phyloP scores from a whole-genome alignment of 768 basidiomycete genomes.

The Galerina marginata region DNA sequence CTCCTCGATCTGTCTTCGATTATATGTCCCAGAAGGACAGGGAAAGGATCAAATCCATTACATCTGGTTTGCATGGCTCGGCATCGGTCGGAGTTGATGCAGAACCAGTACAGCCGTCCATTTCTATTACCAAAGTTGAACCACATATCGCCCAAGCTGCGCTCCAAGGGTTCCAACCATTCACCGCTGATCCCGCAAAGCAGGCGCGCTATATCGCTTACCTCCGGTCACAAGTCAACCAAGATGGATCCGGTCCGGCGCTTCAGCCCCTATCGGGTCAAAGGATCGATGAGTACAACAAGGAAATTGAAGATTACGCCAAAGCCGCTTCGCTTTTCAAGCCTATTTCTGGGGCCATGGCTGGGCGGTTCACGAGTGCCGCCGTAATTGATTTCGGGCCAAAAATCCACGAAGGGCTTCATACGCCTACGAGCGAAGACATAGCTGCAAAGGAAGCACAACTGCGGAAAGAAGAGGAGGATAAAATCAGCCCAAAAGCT shows the following conservation, averaged over 20 bases:
- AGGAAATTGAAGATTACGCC: slow-evolving; percentile 85
- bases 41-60: slow-evolving; percentile 77
- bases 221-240: slow-evolving; percentile 72
- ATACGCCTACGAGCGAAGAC: slow-evolving; percentile 59
- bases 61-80: slow-evolving; percentile 35
- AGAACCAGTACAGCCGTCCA: slow-evolving; percentile 22
- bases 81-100: slow-evolving; percentile 20
- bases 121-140: slow-evolving; percentile 62
- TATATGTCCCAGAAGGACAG: slow-evolving; percentile 92
- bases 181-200: slow-evolving; percentile 73
- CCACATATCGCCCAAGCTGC: slow-evolving; percentile 87
- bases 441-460: slow-evolving; percentile 48
- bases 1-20: slow-evolving; percentile 88
- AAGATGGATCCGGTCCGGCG: slow-evolving; percentile 49
- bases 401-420: slow-evolving; percentile 68
- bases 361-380: slow-evolving; percentile 89
- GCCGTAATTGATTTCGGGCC: slow-evolving; percentile 71
- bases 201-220: slow-evolving; percentile 88
- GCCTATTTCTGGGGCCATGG: slow-evolving; percentile 92
- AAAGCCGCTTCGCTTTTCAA: slow-evolving; percentile 91
- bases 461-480: slow-evolving; percentile 46
- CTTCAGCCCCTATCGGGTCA: slow-evolving; percentile 63
- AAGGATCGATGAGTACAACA: slow-evolving; percentile 70
- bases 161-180: slow-evolving; percentile 89
- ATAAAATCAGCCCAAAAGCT: slow-evolving; percentile 76